Conservation (phyloP, 192 early-diverging fungal genomes). For the Allomyces macrogynus region DNA sequence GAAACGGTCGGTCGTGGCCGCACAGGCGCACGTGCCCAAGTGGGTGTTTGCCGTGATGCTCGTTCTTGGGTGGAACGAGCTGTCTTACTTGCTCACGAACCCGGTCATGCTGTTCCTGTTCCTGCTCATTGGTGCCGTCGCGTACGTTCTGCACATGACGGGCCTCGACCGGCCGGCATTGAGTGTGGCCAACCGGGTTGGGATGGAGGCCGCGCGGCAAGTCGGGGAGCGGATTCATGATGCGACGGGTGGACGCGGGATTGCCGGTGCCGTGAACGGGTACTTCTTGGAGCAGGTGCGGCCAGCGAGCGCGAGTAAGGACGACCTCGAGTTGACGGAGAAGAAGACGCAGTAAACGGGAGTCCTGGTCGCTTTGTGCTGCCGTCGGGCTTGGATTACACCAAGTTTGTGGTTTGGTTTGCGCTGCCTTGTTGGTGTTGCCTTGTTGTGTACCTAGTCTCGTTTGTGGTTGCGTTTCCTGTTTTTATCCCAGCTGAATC, state of each 20-base stretch:
- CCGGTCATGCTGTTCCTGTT: constrained; percentile 61
- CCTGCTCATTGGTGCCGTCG: constrained; percentile 29
- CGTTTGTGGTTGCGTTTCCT: too few species aligned
- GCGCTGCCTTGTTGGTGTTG: too few species aligned
- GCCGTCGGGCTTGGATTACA: too few species aligned
- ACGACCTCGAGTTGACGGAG: too few species aligned
- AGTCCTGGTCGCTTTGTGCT: too few species aligned
- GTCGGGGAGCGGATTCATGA: background rate
- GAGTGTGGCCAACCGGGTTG: background rate
- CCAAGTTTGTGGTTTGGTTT: too few species aligned
- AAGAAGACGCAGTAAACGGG: too few species aligned
- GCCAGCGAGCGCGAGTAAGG: too few species aligned
- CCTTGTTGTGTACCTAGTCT: too few species aligned
- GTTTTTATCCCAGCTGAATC: too few species aligned
- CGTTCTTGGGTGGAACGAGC: constrained; percentile 90
- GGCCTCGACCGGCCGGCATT: constrained; percentile 1
- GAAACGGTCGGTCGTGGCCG: constrained; percentile 77
- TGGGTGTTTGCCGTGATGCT: constrained; percentile 68
- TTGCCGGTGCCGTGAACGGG: background rate
- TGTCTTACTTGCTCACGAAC: constrained; percentile 58
- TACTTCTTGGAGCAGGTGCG: background rate
- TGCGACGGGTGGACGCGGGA: background rate
- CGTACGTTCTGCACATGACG: constrained; percentile 32
- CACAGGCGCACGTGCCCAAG: constrained; percentile 61
- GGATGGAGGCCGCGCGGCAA: background rate